Base-by-base conservation (phyloP, 306 rosid species). In the Malus sylvestris region DNA sequence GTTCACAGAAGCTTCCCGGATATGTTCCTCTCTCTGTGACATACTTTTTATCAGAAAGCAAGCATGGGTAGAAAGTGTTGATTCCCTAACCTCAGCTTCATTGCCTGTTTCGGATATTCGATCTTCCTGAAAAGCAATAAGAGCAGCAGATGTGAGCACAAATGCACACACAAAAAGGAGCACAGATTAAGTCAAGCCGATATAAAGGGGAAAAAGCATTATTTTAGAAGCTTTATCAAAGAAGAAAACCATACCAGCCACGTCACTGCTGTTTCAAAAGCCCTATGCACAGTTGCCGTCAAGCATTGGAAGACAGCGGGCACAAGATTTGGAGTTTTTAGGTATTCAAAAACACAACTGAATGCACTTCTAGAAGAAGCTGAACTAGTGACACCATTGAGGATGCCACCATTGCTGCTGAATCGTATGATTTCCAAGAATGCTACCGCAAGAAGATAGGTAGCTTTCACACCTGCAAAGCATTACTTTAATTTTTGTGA, bases 361-460 rank as follows among this genome's bases (percentile, higher is more conserved):
- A 92, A 95, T 79, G 99, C 97, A 81, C 97, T 95, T 86, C 96
- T 90, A 77, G 92, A 77, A 82, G 86, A 83, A 78, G 84, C 85
- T 81, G 85, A 69, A 67, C 70, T 72, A 73, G 87, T 76, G 80
- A 84, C 88, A 71, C 98, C 98, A 89, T 92, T 95, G 52, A 95
- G 96, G 78, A 92, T 78, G 68, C 98, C 98, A 27, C 98, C 98
- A 78, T 95, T 95, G 83, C 98, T 92, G 86, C 92, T 87, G 83
- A 95, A 95, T 80, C 99, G 97, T 64, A 92, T 95, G 67, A 90
- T 95, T 90, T 95, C 99, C 67, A 92, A 86, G 81, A 92, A 92
- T 79, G 97, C 96, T 76, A 95, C 99, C 0, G 99, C 99, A 76
- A 95, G 99, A 83, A 95, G 99, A 87, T 95, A 95, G 18, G 99